These are phyloP conservation scores for Herpotrichia juniperi DNA, from an alignment of 2,329 filamentous ascomycete genomes.

Conservation along the genomic window DNA sequence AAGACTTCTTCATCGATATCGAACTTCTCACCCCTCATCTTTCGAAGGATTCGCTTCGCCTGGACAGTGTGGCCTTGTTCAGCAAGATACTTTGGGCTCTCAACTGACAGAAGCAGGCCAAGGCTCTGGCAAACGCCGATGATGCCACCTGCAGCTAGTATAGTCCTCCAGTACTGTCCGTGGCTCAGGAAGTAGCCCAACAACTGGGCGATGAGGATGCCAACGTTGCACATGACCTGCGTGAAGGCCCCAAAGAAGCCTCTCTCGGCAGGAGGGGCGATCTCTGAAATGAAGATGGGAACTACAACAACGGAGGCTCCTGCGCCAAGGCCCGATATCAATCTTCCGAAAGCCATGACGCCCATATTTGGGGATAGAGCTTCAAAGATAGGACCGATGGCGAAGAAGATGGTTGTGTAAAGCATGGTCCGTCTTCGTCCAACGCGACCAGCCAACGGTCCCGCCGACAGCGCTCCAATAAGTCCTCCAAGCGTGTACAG, in stretches of 20 bases:
- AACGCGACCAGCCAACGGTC: constrained; percentile 76
- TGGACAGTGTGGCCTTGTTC: constrained; percentile 64
- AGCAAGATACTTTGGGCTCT: constrained; percentile 88
- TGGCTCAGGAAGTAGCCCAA: constrained; percentile 88
- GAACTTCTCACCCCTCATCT: constrained; percentile 71
- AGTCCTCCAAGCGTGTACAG: constrained; percentile 92
- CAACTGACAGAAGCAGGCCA: constrained; percentile 73
- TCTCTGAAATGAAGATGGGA: constrained; percentile 91
- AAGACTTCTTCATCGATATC: constrained; percentile 77
- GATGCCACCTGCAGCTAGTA: constrained; percentile 74
- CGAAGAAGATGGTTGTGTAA: constrained; percentile 76
- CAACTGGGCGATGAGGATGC: constrained; percentile 82
- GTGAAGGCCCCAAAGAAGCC: constrained; percentile 85
- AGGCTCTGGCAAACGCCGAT: constrained; percentile 71
- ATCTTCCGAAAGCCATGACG: constrained; percentile 73
- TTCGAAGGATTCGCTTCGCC: constrained; percentile 73
- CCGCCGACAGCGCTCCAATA: constrained; percentile 78
- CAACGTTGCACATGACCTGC: constrained; percentile 91
- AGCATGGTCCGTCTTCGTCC: constrained; percentile 81
- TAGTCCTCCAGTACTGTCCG: constrained; percentile 80
- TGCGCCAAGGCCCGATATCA: constrained; percentile 82
- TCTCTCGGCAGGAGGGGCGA: constrained; percentile 72
- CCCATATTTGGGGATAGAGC: constrained; percentile 71
- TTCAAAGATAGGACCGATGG: constrained; percentile 76
- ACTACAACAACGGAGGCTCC: constrained; percentile 92